Evolutionary conservation across 352 stramenopile species (phyloP).

Genomic region (Phytophthora rubi): DNA sequence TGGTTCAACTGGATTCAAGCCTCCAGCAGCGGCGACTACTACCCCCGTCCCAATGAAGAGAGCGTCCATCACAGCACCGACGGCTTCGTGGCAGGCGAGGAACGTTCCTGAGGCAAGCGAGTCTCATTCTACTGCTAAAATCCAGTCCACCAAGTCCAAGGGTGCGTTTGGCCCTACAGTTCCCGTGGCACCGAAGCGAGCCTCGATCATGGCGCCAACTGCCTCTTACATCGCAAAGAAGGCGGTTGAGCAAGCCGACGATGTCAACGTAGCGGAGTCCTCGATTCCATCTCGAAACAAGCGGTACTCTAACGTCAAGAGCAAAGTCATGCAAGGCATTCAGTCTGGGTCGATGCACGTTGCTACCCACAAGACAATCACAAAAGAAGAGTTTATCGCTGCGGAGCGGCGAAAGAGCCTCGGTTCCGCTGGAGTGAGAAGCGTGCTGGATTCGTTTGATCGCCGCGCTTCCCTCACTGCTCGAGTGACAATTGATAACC

Average conservation of each 20-base stretch:
- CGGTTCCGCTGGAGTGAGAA: conserved; percentile 30
- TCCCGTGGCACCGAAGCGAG: conserved; percentile 34
- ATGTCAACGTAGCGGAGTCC: neutral
- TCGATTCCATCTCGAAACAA: conserved; percentile 34
- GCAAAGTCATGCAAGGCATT: conserved; percentile 48
- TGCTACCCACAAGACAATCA: conserved; percentile 39
- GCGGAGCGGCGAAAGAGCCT: conserved; percentile 56
- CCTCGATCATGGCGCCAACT: conserved; percentile 42
- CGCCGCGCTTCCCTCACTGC: conserved; percentile 39
- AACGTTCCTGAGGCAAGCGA: conserved; percentile 6
- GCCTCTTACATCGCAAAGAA: conserved; percentile 46
- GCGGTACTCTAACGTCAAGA: conserved; percentile 59
- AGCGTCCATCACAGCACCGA: conserved; percentile 42
- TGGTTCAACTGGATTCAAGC: conserved; percentile 26
- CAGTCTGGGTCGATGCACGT: conserved; percentile 23
- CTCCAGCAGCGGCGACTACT: conserved; percentile 20
- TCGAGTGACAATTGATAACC: conserved; percentile 23
- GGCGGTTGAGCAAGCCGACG: conserved; percentile 21
- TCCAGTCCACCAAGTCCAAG: conserved; percentile 16
- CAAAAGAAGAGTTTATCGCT: conserved; percentile 45
- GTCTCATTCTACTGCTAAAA: neutral
- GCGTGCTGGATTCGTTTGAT: conserved; percentile 26
- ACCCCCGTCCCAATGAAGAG: conserved; percentile 29
- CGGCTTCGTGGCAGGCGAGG: conserved; percentile 39
- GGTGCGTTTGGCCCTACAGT: conserved; percentile 19